Evolutionary conservation across 768 basidiomycete genomes (phyloP), one percentile per base, ranked within the genome.

Genomic region (Suillus americanus): DNA sequence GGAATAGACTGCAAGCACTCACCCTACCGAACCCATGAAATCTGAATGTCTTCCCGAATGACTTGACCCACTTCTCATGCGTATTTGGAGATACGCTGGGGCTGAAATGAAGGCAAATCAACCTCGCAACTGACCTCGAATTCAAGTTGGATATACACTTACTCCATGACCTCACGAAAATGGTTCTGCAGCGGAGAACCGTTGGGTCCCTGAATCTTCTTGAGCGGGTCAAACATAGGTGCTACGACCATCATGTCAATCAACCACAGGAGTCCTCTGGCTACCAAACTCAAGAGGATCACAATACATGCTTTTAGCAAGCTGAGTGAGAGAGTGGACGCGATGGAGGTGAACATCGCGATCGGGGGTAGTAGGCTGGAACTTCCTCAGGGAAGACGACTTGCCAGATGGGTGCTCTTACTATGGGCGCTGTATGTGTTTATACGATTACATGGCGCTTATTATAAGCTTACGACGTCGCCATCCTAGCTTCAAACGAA

Each of bases 11-110:
- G 13, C 33, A 45, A 20, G 18, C 37, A 55, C 72, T 54, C 65
- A 84, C 85, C 71, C 71, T 80, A 46, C 85, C 86, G 72, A 82
- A 84, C 1, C 85, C 85, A 67, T 87, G 82, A 62, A 85, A 84
- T 48, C 82, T 73, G 64, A 85, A 83, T 1, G 84, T 86, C 65
- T 80, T 80, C 13, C 85, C 86, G 71, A 78, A 83, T 18, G 66
- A 71, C 62, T 73, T 75, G 30, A 76, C 74, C 83, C 83, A 86
- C 23, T 78, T 74, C 18, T 78, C 73, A 67, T 85, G 78, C 2
- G 78, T 79, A 5, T 73, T 68, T 9, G 78, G 71, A 65, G 80
- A 82, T 33, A 76, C 63, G 57, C 76, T 72, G 9, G 85, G 85
- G 64, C 85, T 86, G 61, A 16, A 30, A 53, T 50, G 48, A n/a